Evolutionary conservation across 441 rosid genomes (phyloP), one percentile per base, ranked within the genome.

Genomic region (Populus tomentosa): DNA sequence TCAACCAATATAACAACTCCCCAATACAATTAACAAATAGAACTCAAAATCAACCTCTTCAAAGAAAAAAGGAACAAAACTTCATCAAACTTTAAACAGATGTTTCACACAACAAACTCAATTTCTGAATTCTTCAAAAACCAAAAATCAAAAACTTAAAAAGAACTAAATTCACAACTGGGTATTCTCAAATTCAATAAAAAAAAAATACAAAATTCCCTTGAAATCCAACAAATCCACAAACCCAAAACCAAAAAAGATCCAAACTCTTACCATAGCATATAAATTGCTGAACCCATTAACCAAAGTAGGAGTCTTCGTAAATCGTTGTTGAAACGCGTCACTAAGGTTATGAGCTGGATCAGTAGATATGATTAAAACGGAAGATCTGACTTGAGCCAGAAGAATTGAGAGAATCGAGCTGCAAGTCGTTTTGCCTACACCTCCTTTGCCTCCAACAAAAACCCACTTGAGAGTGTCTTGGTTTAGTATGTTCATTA

Each of bases 331-430:
- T 77, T 96, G 99, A 85, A 96, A 96, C 6, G 99, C 98, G 79
- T 96, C 97, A 84, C 98, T 96, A 82, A 94, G 98, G 84, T 96
- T 96, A 87, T 96, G 99, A 84, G 99, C 99, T 3, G 99, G 99
- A 78, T 96, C 99, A 66, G 99, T 96, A 82, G 99, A 96, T 77
- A 96, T 96, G 86, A 96, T 94, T 84, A 96, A 84, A 42, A 96
- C 99, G 63, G 99, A 92, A 76, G 97, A 79, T 81, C 99, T 90
- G 77, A 94, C 94, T 77, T 77, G 74, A 42, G 98, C 89, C 68
- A 96, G 82, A 65, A 92, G 89, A 80, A 92, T 90, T 59, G 99
- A 85, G 36, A 96, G 82, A 73, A 94, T 90, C 3, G 98, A 96
- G 82, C 99, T 96, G 85, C 99, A 92, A 7, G 98, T 94, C 61